Evolutionary conservation across 2,329 filamentous ascomycete genomes (phyloP), one percentile per base, ranked within the genome.

Genomic region (Aspergillus neoniger): DNA sequence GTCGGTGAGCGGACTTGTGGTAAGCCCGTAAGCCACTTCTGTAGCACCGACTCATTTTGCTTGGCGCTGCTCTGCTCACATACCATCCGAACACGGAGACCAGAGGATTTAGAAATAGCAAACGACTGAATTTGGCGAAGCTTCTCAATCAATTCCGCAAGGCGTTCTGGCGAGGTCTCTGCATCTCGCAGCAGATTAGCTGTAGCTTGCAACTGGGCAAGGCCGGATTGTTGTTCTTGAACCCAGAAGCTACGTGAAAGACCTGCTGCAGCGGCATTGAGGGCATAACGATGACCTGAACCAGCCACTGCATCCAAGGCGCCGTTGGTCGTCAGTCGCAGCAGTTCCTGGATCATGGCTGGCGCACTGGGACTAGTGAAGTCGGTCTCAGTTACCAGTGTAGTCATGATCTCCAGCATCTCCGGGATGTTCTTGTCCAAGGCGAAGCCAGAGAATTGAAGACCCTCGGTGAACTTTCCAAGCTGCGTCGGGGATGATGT

Each of bases 231-330:
- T 76, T 96, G 91, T 79, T 98, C 92, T 64, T 86, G 86, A 43
- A 93, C 79, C 75, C 87, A 88, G 2, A 89, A 89, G 61, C 87
- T 85, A 15, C 85, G 83, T 1, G 90, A 91, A 47, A 98, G 81
- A 2, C 88, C 87, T 25, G 94, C 88, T 72, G 96, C 90, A 0
- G 95, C 92, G 69, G 90, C 92, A 51, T 89, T 88, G 68, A 91
- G 88, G 4, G 95, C 95, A 74, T 89, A 99, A 0, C 88, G 85
- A 72, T 99, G 94, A 0, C 95, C 95, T 15, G 91, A 91, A 36
- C 92, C 92, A 4, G 95, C 94, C 69, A 99, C 92, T 48, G 91
- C 88, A 72, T 97, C 96, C 55, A 98, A 86, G 0, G 95, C 91
- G 36, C 94, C 94, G 69, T 95, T 95, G 0, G 93, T 90, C 14